Percentiles rank a stretch among this genome's conserved stretches.
These are phyloP conservation scores for Monosporozyma siamensis DNA, from an alignment of 805 yeast genomes.

Conservation along the genomic window DNA sequence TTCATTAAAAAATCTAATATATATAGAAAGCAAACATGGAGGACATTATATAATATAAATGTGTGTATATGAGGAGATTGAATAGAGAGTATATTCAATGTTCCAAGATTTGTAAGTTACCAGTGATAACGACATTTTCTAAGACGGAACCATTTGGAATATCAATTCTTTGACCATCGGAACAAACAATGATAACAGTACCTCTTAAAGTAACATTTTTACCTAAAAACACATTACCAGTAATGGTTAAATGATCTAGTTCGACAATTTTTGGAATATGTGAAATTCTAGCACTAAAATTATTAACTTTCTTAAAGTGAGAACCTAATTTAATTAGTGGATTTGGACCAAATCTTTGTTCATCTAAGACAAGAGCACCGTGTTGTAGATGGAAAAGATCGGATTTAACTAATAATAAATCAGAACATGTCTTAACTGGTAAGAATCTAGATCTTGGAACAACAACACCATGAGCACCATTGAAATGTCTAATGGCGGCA, in stretches of 20 bases:
- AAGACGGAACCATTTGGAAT: conserved; percentile 93
- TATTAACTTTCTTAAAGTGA: conserved; percentile 90
- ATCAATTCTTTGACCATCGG: conserved; percentile 93
- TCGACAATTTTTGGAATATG: conserved; percentile 92
- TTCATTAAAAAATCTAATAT: not conserved
- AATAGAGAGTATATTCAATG: no score
- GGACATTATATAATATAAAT: no score
- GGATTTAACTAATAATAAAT: conserved; percentile 86
- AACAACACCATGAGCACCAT: conserved; percentile 93
- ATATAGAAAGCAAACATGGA: no score
- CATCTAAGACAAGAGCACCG: conserved; percentile 79
- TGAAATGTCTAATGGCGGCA: conserved; percentile 95
- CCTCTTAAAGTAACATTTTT: conserved; percentile 88
- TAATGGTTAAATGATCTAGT: conserved; percentile 92
- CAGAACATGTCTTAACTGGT: conserved; percentile 97
- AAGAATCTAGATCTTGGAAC: conserved; percentile 97
- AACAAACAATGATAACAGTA: conserved; percentile 94
- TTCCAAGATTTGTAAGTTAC: conserved; percentile 72
- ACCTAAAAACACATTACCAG: conserved; percentile 92
- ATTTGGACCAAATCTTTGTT: conserved; percentile 78
- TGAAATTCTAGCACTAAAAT: conserved; percentile 71
- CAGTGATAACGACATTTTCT: conserved; percentile 95
- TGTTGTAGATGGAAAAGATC: conserved; percentile 86
- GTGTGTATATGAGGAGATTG: not conserved
- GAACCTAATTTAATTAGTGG: conserved; percentile 95